phyloP scores from a whole-genome alignment of 768 basidiomycete species.

The Piloderma croceum region DNA sequence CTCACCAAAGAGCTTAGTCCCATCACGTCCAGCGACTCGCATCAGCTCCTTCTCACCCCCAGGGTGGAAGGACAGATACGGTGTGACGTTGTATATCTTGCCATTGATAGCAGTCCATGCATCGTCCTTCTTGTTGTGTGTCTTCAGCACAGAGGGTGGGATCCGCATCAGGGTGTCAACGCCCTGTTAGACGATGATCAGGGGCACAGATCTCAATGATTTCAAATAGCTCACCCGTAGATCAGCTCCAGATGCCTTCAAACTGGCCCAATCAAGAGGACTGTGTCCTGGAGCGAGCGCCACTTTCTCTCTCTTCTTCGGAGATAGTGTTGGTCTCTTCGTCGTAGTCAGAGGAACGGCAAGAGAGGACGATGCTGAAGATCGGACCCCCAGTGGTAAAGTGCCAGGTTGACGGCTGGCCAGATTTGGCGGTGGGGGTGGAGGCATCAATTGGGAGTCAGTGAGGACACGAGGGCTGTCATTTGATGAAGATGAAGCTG shows the following conservation, averaged over 20 bases:
- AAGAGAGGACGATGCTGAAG: slow-evolving; percentile 37
- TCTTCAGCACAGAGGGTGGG: slow-evolving; percentile 69
- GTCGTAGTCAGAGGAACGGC: slow-evolving; percentile 60
- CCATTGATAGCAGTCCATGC: slow-evolving; percentile 92
- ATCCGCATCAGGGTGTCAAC: slow-evolving; percentile 64
- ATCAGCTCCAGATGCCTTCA: slow-evolving; percentile 78
- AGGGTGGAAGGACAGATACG: slow-evolving; percentile 88
- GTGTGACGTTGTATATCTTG: slow-evolving; percentile 94
- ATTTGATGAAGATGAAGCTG: slow-evolving; percentile 29
- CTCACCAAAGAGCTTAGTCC: slow-evolving; percentile 90
- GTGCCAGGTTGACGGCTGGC: slow-evolving; percentile 31
- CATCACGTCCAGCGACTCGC: slow-evolving; percentile 92
- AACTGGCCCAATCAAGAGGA: slow-evolving; percentile 87
- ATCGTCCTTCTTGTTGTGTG: slow-evolving; percentile 79
- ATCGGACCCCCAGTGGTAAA: slow-evolving; percentile 18
- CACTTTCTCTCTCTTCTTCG: slow-evolving; percentile 70
- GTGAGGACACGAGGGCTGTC: neutral
- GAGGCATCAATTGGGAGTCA: slow-evolving; percentile 29
- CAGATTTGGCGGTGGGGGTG: slow-evolving; percentile 38
- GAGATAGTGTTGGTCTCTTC: slow-evolving; percentile 45
- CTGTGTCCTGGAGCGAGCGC: slow-evolving; percentile 88
- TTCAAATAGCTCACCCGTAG: slow-evolving; percentile 47
- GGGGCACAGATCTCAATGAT: slow-evolving; percentile 10
- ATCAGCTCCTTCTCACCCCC: slow-evolving; percentile 93
- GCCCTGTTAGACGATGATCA: slow-evolving; percentile 45